Conservation (phyloP, 306 rosid genomes). For the Sicyos baderoa region DNA sequence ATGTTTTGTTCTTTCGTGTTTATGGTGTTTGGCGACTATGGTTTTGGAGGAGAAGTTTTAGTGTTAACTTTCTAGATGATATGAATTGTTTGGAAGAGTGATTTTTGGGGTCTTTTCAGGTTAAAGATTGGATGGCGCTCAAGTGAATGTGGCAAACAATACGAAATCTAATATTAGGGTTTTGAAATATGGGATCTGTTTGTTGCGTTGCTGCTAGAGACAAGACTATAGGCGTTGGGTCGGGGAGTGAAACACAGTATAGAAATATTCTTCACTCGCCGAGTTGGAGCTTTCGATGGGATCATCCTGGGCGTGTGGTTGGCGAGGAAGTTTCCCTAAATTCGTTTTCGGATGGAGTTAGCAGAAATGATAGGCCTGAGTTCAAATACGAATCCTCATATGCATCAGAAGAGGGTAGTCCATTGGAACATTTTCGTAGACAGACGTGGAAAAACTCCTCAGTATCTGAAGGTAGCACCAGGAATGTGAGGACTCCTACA, state of each 20-base stretch:
- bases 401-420: constrained; percentile 47
- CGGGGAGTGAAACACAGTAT: constrained; percentile 35
- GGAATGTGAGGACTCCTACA: constrained; percentile 29
- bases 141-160: constrained; percentile 9
- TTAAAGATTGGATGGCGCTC: not conserved
- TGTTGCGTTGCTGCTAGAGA: constrained; percentile 58
- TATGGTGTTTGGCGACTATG: not conserved
- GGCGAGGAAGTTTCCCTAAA: constrained; percentile 45
- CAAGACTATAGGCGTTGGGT: constrained; percentile 36
- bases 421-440: constrained; percentile 32
- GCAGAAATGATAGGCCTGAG: constrained; percentile 39
- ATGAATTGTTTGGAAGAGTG: constrained; percentile 6
- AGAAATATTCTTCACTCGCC: constrained; percentile 46
- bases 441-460: constrained; percentile 28
- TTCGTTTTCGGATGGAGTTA: constrained; percentile 38
- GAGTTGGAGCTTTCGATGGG: constrained; percentile 61
- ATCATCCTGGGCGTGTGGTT: constrained; percentile 49
- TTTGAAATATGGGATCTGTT: constrained; percentile 43
- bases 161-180: not conserved
- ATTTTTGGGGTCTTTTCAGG: not conserved
- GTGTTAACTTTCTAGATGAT: not conserved
- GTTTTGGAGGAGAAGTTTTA: not conserved
- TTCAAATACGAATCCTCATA: constrained; percentile 38
- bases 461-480: constrained; percentile 32
- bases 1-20: not conserved